These are phyloP conservation scores for Coemansia umbellata DNA, from an alignment of 192 early-diverging fungal genomes.

Conservation along the genomic window DNA sequence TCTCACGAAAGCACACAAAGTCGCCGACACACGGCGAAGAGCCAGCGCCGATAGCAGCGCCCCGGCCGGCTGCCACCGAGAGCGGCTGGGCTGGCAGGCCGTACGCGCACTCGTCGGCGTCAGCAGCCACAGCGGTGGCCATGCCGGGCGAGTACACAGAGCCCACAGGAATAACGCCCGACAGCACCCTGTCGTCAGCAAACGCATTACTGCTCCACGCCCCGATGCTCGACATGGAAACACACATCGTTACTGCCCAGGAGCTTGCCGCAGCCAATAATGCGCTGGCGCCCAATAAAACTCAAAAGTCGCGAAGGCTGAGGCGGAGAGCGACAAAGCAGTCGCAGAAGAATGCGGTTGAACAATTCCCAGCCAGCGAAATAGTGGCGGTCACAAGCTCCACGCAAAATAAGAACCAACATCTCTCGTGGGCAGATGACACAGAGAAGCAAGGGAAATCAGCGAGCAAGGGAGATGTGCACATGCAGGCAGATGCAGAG, in stretches of 20 bases:
- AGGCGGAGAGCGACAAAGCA: background rate
- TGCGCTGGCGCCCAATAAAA: background rate
- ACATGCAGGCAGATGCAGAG: background rate
- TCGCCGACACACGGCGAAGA: background rate
- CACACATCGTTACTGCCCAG: background rate
- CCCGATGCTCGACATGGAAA: background rate
- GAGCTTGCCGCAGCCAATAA: background rate
- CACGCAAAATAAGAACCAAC: background rate
- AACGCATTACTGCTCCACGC: background rate
- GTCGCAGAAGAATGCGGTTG: background rate
- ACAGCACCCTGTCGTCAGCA: background rate
- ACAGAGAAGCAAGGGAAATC: background rate
- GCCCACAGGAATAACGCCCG: background rate
- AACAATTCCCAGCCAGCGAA: constrained; percentile 12
- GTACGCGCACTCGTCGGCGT: constrained; percentile 31
- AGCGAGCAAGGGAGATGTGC: background rate
- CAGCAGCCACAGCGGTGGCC: constrained; percentile 23
- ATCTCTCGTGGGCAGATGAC: background rate
- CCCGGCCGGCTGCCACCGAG: background rate
- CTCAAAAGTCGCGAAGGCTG: background rate
- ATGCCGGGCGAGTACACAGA: background rate
- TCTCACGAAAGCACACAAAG: background rate
- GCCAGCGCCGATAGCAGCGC: background rate
- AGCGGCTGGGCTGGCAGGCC: constrained; percentile 13
- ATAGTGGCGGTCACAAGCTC: constrained; percentile 3